A percentile compares a stretch with the other conserved stretches of the same genome.
Conservation (phyloP, 345 rosid genomes). For the Citrus sp. region DNA sequence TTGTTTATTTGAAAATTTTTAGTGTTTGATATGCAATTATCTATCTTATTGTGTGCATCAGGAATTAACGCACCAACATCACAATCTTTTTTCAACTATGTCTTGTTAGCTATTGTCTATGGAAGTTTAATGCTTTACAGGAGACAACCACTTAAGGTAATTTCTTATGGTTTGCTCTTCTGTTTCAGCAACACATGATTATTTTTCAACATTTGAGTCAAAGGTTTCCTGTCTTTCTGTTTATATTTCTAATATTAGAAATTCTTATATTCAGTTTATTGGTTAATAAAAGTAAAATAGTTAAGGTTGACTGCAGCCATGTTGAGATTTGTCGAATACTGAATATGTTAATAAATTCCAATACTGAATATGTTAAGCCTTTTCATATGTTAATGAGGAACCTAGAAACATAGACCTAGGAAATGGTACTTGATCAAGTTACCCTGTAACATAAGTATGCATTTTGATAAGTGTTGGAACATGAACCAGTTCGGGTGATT, state of each 20-base stretch:
- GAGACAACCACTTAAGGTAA: conserved; percentile 38
- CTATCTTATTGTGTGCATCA: background rate
- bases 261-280: background rate
- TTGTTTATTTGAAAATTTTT: background rate
- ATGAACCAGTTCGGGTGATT: too few relatives aligned
- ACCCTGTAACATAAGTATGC: too few relatives aligned
- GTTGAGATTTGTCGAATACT: background rate
- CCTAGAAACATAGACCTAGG: too few relatives aligned
- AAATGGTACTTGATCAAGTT: too few relatives aligned
- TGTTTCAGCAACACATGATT: background rate
- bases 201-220: background rate
- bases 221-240: background rate
- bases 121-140: conserved; percentile 37
- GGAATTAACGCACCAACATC: conserved; percentile 53
- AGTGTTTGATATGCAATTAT: background rate
- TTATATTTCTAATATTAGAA: background rate
- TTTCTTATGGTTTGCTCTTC: background rate
- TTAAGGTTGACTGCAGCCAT: background rate
- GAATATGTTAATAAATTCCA: background rate
- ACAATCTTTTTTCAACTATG: conserved; percentile 46
- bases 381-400: too few relatives aligned
- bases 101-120: conserved; percentile 37
- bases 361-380: background rate
- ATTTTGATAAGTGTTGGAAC: too few relatives aligned
- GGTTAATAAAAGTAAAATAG: background rate